A percentile compares a stretch with the other conserved stretches of the same genome.
Evolutionary conservation across 2,329 filamentous ascomycete species (phyloP).

Genomic region (Pyrenophora graminea): DNA sequence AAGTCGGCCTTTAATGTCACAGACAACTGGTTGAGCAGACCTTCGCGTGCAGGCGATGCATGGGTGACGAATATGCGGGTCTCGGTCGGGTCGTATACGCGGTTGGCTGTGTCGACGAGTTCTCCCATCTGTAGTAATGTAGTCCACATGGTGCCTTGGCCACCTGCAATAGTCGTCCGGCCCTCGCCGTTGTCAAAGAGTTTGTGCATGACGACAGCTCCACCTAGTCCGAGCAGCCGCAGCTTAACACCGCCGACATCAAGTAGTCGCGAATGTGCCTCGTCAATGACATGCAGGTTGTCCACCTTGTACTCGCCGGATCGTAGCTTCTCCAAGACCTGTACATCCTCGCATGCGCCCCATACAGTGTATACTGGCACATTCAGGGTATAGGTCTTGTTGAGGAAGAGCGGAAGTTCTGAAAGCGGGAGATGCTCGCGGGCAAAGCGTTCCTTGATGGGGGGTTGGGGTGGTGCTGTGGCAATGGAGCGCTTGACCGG

Average conservation of each 20-base stretch:
- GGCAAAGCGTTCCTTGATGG: conserved; percentile 81
- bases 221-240: conserved; percentile 87
- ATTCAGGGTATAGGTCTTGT: conserved; percentile 86
- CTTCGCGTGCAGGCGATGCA: conserved; percentile 93
- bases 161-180: conserved; percentile 95
- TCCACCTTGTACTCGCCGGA: conserved; percentile 97
- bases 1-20: conserved; percentile 98
- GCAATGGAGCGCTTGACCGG: conserved; percentile 69
- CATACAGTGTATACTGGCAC: conserved; percentile 98
- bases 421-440: conserved; percentile 86
- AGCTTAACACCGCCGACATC: conserved; percentile 96
- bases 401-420: conserved; percentile 86
- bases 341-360: conserved; percentile 98
- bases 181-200: conserved; percentile 98
- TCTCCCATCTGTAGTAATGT: conserved; percentile 98
- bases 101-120: conserved; percentile 94
- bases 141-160: conserved; percentile 99
- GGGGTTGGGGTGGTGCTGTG: conserved; percentile 66
- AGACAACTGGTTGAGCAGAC: conserved; percentile 94
- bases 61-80: conserved; percentile 97
- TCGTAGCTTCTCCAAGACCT: conserved; percentile 94
- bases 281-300: conserved; percentile 97
- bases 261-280: conserved; percentile 92
- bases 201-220: conserved; percentile 99
- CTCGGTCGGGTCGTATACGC: conserved; percentile 97